phyloP scores from a whole-genome alignment of 2,329 filamentous ascomycete genomes.

The Sclerotinia nivalis region DNA sequence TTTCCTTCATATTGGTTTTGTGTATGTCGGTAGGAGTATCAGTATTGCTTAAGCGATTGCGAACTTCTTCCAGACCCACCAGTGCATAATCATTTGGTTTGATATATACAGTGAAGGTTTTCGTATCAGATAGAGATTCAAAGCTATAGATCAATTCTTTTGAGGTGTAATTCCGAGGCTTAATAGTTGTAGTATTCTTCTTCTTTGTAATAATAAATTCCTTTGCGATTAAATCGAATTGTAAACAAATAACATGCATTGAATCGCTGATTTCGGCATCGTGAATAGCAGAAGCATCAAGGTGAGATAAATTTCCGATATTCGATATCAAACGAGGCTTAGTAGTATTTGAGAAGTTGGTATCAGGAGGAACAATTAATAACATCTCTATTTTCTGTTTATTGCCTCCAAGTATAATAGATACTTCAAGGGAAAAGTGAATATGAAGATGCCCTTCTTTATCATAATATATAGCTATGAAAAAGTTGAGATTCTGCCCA shows the following conservation, averaged over 20 bases:
- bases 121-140: too few species aligned
- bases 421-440: background rate
- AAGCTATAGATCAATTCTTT: too few species aligned
- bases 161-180: too few species aligned
- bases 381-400: background rate
- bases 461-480: background rate
- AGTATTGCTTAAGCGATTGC: too few species aligned
- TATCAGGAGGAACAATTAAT: background rate
- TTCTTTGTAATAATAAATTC: background rate
- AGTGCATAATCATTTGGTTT: too few species aligned
- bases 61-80: too few species aligned
- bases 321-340: background rate
- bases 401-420: background rate
- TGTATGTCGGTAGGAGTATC: too few species aligned
- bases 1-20: too few species aligned
- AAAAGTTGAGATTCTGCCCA: background rate
- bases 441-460: background rate
- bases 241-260: background rate
- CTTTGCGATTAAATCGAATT: background rate
- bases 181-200: too few species aligned
- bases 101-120: too few species aligned
- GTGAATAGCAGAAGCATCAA: background rate
- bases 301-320: background rate
- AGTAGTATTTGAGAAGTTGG: background rate
- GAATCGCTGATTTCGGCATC: background rate